phyloP scores from a whole-genome alignment of 768 basidiomycete genomes.

The Phanerochaete carnosa region DNA sequence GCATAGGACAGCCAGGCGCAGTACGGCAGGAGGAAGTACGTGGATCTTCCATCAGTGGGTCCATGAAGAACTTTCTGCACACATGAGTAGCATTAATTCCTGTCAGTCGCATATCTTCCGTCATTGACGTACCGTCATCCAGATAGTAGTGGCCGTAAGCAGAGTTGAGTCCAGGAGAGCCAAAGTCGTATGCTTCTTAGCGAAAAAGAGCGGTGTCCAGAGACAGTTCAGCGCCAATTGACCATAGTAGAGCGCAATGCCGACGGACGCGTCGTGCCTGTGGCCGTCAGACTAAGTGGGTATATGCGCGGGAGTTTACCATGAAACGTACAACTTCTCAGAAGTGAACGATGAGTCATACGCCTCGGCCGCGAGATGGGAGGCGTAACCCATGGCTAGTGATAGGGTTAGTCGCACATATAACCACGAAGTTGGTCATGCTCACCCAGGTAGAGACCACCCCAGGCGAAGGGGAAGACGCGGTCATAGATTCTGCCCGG shows the following conservation, averaged over 20 bases:
- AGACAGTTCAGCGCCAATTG: constrained; percentile 56
- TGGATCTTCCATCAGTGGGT: constrained; percentile 43
- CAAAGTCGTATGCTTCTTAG: constrained; percentile 45
- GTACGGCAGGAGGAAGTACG: constrained; percentile 60
- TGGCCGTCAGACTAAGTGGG: neutral
- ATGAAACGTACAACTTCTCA: constrained; percentile 36
- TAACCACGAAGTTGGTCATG: constrained; percentile 2
- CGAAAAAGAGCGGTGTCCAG: constrained; percentile 70
- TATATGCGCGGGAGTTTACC: constrained; percentile 5
- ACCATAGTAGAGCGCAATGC: constrained; percentile 55
- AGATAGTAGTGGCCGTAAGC: constrained; percentile 50
- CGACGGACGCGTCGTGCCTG: constrained; percentile 42
- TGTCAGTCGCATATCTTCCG: neutral
- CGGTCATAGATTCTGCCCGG: constrained; percentile 49
- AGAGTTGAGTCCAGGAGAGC: constrained; percentile 54
- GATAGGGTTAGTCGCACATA: neutral
- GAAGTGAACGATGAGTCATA: constrained; percentile 43
- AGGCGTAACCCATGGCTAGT: constrained; percentile 63
- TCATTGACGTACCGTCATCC: constrained; percentile 49
- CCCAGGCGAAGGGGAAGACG: constrained; percentile 61
- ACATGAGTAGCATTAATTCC: neutral
- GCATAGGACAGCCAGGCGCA: constrained; percentile 65
- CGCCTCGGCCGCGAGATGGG: constrained; percentile 54
- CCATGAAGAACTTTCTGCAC: constrained; percentile 46
- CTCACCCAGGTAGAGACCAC: constrained; percentile 39